phyloP scores from a whole-genome alignment of 1,284 basidiomycete species.

The Athelia sp. region DNA sequence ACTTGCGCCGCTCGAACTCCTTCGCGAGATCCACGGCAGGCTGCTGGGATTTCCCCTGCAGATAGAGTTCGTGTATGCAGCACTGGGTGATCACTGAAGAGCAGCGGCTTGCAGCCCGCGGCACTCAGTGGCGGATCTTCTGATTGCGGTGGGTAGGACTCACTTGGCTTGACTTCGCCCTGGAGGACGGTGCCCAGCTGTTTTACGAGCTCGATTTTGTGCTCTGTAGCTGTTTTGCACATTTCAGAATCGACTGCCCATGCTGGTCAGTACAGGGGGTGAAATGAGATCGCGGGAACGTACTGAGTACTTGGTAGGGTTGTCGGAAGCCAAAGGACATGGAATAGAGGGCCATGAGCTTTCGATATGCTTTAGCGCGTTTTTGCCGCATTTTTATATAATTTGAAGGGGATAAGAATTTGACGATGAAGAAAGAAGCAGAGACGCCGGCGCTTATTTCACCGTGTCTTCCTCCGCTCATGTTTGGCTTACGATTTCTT shows the following conservation, averaged over 20 bases:
- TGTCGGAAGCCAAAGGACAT: slow-evolving; percentile 85
- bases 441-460: not conserved
- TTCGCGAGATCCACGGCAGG: slow-evolving; percentile 85
- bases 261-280: no score
- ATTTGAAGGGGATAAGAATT: no score
- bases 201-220: slow-evolving; percentile 72
- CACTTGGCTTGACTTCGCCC: slow-evolving; percentile 85
- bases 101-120: slow-evolving; percentile 34
- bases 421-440: not conserved
- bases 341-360: slow-evolving; percentile 86
- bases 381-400: slow-evolving; percentile 86
- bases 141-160: slow-evolving; percentile 27
- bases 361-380: slow-evolving; percentile 87
- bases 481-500: not conserved
- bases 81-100: slow-evolving; percentile 93
- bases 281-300: slow-evolving; percentile 17
- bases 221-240: slow-evolving; percentile 63
- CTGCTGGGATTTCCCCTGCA: slow-evolving; percentile 69
- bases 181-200: slow-evolving; percentile 75
- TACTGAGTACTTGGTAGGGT: slow-evolving; percentile 87
- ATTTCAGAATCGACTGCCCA: slow-evolving; percentile 80
- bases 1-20: slow-evolving; percentile 87
- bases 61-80: slow-evolving; percentile 87
- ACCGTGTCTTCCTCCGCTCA: not conserved
- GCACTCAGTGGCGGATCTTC: slow-evolving; percentile 17